Evolutionary conservation across 2,329 filamentous ascomycete genomes (phyloP), one percentile per base, ranked within the genome.

Genomic region (Fusarium annulatum): DNA sequence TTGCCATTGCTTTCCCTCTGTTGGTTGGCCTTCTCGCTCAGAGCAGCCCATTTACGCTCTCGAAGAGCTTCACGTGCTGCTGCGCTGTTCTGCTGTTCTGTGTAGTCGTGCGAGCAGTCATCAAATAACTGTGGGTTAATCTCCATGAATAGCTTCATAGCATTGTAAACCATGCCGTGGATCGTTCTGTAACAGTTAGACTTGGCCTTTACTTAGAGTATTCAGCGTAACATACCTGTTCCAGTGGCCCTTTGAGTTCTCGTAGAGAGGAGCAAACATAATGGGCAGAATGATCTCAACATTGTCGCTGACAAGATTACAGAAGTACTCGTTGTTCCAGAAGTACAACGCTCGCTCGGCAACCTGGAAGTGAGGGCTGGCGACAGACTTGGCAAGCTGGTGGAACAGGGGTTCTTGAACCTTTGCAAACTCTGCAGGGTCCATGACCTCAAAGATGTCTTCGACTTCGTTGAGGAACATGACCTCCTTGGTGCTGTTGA

Each of bases 291-390:
- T 99, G 52, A 97, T 96, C 80, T 98, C 96, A 62, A 99, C 96
- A 79, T 99, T 99, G 84, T 99, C 96, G 86, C 95, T 98, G 76
- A 99, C 96, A 67, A 99, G 88, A 80, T 98, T 99, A 87, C 96
- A 99, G 85, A 99, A 99, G 83, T 99, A 99, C 83, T 99, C 96
- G 80, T 99, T 99, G 87, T 99, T 99, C 96, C 96, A 99, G 86
- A 99, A 99, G 85, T 99, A 99, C 34, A 99, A 88, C 9, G 96
- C 96, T 75, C 96, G 91, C 85, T 99, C 96, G 23, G 96, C 96
- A 66, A 99, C 96, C 87, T 99, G 96, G 86, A 99, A 99, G 84
- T 99, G 96, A 55, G 96, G 96, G 81, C 96, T 99, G 56, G 96
- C 96, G 46, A 99, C 96, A 5, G 96, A 98, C 83, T 98, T 99